These are phyloP conservation scores for Botrytis deweyae DNA, from an alignment of 2,329 filamentous ascomycete species.

Conservation along the genomic window DNA sequence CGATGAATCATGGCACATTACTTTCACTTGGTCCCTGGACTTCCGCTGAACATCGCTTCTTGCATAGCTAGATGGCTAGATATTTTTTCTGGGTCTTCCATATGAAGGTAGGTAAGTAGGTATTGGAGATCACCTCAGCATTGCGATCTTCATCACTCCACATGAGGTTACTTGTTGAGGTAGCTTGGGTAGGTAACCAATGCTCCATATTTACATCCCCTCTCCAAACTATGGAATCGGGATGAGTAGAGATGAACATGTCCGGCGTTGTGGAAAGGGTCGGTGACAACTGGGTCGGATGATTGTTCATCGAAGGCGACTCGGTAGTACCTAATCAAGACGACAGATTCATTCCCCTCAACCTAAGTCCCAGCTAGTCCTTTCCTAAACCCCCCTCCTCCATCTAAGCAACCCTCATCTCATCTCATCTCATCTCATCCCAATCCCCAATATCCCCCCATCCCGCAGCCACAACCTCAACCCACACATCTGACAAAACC, in stretches of 20 bases:
- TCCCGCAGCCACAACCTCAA: no score
- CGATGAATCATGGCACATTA: background rate
- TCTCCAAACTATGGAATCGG: background rate
- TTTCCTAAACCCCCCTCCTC: no score
- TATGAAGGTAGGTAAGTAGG: background rate
- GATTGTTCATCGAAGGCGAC: slow-evolving; percentile 66
- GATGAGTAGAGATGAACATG: slow-evolving; percentile 65
- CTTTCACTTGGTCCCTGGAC: background rate
- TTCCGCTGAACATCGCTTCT: background rate
- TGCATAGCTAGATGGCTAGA: background rate
- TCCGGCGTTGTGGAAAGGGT: slow-evolving; percentile 62
- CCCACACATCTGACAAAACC: no score
- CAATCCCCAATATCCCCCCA: no score
- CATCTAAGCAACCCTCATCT: background rate
- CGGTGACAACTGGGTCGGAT: slow-evolving; percentile 42
- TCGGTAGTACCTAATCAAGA: slow-evolving; percentile 42
- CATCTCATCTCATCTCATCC: background rate
- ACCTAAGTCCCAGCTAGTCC: background rate
- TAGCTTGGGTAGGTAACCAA: background rate
- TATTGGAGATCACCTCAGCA: background rate
- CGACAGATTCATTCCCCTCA: background rate
- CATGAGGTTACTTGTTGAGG: background rate
- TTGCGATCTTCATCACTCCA: background rate
- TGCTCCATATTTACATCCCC: background rate
- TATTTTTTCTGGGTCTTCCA: background rate